phyloP scores from a whole-genome alignment of 78 protist genomes.

The Protostelium mycophagum region DNA sequence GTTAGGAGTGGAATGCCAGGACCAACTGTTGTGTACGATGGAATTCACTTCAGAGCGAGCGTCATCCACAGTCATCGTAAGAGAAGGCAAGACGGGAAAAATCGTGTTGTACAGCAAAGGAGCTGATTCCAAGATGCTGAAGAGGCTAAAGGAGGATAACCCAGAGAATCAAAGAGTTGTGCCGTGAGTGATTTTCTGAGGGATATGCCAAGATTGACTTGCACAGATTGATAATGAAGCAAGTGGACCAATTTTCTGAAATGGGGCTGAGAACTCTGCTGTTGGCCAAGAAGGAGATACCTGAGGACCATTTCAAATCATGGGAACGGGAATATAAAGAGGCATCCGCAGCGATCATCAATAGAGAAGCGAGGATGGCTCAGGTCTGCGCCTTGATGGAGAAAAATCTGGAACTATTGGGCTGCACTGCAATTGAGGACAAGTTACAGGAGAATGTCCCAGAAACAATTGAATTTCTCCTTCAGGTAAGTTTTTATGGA shows the following conservation, averaged over 20 bases:
- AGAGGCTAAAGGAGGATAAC: background rate
- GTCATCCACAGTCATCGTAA: conserved; percentile 47
- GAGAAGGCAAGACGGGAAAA: conserved; percentile 6
- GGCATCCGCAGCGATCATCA: conserved; percentile 5
- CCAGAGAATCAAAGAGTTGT: conserved; percentile 5
- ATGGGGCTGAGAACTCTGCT: conserved; percentile 83
- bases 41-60: conserved; percentile 54
- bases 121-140: conserved; percentile 33
- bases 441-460: conserved; percentile 81
- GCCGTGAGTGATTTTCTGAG: background rate
- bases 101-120: conserved; percentile 31
- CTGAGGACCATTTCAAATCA: conserved; percentile 16
- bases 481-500: conserved; percentile 6
- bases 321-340: conserved; percentile 12
- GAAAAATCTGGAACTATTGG: conserved; percentile 40
- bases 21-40: conserved; percentile 25
- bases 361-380: conserved; percentile 24
- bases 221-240: background rate
- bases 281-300: conserved; percentile 50
- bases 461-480: conserved; percentile 50
- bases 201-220: too few species aligned
- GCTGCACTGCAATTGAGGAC: conserved; percentile 87
- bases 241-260: conserved; percentile 40
- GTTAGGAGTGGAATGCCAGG: conserved; percentile 19
- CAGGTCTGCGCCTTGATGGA: conserved; percentile 47